phyloP scores from a whole-genome alignment of 768 basidiomycete genomes.

The Trametes elegans region DNA sequence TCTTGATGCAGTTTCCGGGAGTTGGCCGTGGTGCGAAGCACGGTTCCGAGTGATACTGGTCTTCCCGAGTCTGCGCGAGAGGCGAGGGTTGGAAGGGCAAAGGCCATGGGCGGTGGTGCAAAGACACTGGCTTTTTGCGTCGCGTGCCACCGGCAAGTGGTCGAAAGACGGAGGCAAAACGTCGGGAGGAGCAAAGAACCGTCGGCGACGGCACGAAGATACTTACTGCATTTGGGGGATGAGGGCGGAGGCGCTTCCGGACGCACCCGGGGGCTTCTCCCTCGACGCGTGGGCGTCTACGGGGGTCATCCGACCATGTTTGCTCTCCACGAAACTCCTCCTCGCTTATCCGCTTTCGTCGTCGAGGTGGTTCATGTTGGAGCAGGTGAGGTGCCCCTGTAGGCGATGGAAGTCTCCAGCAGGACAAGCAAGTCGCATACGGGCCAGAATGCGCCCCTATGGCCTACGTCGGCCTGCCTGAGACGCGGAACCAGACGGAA shows the following conservation, averaged over 20 bases:
- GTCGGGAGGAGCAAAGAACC: neutral
- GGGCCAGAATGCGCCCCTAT: too few species aligned
- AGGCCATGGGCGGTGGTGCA: neutral
- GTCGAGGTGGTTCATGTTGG: neutral
- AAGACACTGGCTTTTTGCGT: neutral
- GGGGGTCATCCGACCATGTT: neutral
- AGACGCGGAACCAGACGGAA: constrained; percentile 14
- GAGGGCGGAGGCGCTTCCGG: neutral
- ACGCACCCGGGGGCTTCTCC: neutral
- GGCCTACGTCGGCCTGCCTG: neutral
- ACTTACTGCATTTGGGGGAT: neutral
- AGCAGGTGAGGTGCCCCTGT: too few species aligned
- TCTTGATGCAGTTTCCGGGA: constrained; percentile 5
- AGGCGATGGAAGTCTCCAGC: neutral
- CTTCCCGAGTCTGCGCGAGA: neutral
- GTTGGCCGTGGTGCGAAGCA: neutral
- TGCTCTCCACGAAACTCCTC: constrained; percentile 3
- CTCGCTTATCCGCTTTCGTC: neutral
- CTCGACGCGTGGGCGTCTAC: neutral
- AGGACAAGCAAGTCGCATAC: too few species aligned
- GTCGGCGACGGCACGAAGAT: constrained; percentile 1
- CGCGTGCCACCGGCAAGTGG: neutral
- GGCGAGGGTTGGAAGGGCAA: too few species aligned
- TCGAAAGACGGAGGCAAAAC: neutral
- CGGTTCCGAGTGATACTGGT: neutral